phyloP scores from a whole-genome alignment of 108 stramenopile species.

The Cyclostephanos tholiformis region DNA sequence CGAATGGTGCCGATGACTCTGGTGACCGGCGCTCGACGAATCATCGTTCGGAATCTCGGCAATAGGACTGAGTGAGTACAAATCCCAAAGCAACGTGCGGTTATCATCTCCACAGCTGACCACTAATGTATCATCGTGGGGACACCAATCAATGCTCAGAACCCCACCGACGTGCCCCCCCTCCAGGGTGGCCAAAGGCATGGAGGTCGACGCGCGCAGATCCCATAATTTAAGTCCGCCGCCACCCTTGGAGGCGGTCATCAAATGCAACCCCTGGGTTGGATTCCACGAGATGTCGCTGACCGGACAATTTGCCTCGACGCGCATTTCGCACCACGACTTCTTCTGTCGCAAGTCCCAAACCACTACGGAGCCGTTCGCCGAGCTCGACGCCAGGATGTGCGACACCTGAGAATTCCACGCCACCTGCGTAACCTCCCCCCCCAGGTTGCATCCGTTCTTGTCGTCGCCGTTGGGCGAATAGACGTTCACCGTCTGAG shows the following conservation, averaged over 20 bases:
- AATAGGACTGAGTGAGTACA: conserved; percentile 81
- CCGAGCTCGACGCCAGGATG: conserved; percentile 88
- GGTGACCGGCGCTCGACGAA: background rate
- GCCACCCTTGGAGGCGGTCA: conserved; percentile 92
- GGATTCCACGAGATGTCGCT: conserved; percentile 95
- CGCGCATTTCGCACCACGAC: conserved; percentile 94
- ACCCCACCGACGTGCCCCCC: conserved; percentile 94
- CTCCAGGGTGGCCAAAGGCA: conserved; percentile 86
- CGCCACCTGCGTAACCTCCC: conserved; percentile 86
- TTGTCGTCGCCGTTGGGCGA: conserved; percentile 33
- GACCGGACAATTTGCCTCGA: conserved; percentile 61
- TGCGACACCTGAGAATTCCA: conserved; percentile 98
- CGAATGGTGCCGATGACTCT: conserved; percentile 5
- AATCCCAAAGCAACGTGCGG: conserved; percentile 95
- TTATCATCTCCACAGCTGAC: conserved; percentile 94
- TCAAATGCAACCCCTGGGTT: conserved; percentile 90
- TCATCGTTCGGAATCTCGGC: conserved; percentile 84
- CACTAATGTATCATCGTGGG: conserved; percentile 85
- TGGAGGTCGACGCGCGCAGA: conserved; percentile 88
- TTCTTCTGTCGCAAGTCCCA: conserved; percentile 95
- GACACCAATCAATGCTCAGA: conserved; percentile 95
- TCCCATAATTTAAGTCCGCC: conserved; percentile 96
- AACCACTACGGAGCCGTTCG: conserved; percentile 87
- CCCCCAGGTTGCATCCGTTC: conserved; percentile 51
- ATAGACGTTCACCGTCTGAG: conserved; percentile 5